These are phyloP conservation scores for Suillus lakei DNA, from an alignment of 768 basidiomycete genomes.

Conservation along the genomic window DNA sequence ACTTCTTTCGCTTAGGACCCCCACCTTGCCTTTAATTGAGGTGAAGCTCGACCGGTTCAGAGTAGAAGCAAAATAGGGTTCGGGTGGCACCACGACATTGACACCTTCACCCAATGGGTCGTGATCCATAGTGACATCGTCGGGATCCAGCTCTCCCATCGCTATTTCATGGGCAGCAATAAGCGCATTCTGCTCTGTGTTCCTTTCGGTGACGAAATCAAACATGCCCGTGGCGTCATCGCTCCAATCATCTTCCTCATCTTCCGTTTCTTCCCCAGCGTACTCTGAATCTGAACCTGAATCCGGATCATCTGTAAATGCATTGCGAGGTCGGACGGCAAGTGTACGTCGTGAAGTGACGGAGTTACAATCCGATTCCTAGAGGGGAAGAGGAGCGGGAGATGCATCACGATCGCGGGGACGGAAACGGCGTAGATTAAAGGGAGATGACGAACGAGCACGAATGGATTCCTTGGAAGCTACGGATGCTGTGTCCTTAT, in stretches of 20 bases:
- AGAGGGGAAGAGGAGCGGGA: conserved; percentile 59
- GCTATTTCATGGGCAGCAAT: conserved; percentile 36
- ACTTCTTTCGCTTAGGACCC: conserved; percentile 61
- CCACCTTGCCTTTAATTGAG: conserved; percentile 36
- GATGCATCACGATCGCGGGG: conserved; percentile 59
- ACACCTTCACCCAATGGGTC: conserved; percentile 93
- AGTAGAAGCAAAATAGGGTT: conserved; percentile 81
- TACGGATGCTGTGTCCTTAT: conserved; percentile 40
- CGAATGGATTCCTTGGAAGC: conserved; percentile 57
- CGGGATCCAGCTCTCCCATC: conserved; percentile 39
- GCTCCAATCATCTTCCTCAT: conserved; percentile 64
- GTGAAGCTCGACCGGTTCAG: conserved; percentile 58
- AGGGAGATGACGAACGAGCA: conserved; percentile 81
- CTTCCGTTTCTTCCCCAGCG: conserved; percentile 51
- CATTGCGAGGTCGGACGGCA: conserved; percentile 59
- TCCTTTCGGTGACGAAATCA: conserved; percentile 83
- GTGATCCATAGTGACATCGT: conserved; percentile 60
- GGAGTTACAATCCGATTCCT: conserved; percentile 56
- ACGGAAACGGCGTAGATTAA: conserved; percentile 71
- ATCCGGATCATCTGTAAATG: conserved; percentile 61
- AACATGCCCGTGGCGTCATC: conserved; percentile 60
- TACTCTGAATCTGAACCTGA: conserved; percentile 76
- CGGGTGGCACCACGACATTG: conserved; percentile 83
- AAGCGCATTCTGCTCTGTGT: conserved; percentile 84
- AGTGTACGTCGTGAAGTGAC: conserved; percentile 37